Percentiles rank a stretch among this genome's conserved stretches.
phyloP scores from a whole-genome alignment of 495 filamentous ascomycete species.

The Hyaloscypha bicolor region DNA sequence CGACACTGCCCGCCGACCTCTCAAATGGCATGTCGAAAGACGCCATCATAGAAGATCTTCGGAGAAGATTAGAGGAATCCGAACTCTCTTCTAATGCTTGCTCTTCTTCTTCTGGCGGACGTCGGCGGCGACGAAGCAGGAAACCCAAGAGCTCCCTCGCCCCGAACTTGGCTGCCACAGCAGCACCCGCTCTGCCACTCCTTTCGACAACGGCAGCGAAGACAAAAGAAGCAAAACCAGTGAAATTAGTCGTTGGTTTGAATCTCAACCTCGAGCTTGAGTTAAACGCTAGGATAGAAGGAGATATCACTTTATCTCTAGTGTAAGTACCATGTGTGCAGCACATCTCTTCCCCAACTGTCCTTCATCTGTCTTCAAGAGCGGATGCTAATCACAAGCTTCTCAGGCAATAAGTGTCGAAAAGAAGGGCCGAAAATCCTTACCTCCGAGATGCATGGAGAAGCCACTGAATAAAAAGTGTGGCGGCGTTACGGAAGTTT shows the following conservation, averaged over 20 bases:
- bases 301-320: constrained; percentile 39
- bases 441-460: background rate
- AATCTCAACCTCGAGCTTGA: constrained; percentile 42
- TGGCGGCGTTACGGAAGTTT: constrained; percentile 5
- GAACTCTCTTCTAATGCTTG: constrained; percentile 10
- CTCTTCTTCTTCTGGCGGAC: constrained; percentile 1
- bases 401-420: constrained; percentile 17
- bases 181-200: background rate
- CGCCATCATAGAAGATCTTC: constrained; percentile 7
- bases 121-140: background rate
- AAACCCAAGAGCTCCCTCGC: background rate
- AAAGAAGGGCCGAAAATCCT: constrained; percentile 9
- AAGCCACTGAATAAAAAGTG: background rate
- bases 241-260: constrained; percentile 37
- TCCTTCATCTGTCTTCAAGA: background rate
- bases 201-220: background rate
- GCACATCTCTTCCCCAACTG: background rate
- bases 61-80: constrained; percentile 6
- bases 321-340: constrained; percentile 33
- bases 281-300: constrained; percentile 39
- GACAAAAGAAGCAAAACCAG: constrained; percentile 30
- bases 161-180: background rate
- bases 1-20: constrained; percentile 1
- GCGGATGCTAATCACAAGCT: background rate
- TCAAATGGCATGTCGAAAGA: constrained; percentile 4